Evolutionary conservation across 2,329 filamentous ascomycete genomes (phyloP), one percentile per base, ranked within the genome.

Genomic region (Dothiorella sarmentorum): DNA sequence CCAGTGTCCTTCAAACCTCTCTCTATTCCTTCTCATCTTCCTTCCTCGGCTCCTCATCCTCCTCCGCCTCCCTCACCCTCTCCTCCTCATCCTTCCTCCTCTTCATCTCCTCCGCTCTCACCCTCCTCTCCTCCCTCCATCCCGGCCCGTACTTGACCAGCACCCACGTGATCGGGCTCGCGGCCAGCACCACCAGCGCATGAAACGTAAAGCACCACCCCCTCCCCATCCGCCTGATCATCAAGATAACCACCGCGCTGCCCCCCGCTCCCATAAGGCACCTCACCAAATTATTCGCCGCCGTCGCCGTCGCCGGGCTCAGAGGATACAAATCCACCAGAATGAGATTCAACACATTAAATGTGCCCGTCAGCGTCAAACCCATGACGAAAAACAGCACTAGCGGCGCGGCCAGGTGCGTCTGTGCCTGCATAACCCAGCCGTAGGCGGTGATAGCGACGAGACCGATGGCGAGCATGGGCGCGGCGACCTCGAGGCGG

Each of bases 351-450:
- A 75, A 65, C 15, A 64, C 66, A 42, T 72, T 73, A 67, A 88
- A 88, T 0, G 82, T 80, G 1, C 82, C 84, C 2, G 85, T 86
- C 22, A 82, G 73, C 10, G 78, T 78, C 1, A 72, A 67, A 3
- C 82, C 73, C 2, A 85, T 82, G 7, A 85, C 60, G 11, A 73
- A 71, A 2, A 88, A 70, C 13, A 85, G 72, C 2, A 76, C 65
- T 29, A 76, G 60, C 2, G 75, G 73, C 1, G 66, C 73, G 0
- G 74, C 73, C 2, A 77, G 66, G 10, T 59, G 56, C 7, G 70
- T 64, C 1, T 69, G 59, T 20, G 57, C 60, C 24, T 76, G 57
- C 5, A 69, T 38, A 7, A 71, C 69, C 75, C 75, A 77, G 27
- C 75, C 74, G 56, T 73, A 77, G 52, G 64, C 65, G 2, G 76